Evolutionary conservation across 129 eudicot genomes (phyloP).

Genomic region (Logfia minima): DNA sequence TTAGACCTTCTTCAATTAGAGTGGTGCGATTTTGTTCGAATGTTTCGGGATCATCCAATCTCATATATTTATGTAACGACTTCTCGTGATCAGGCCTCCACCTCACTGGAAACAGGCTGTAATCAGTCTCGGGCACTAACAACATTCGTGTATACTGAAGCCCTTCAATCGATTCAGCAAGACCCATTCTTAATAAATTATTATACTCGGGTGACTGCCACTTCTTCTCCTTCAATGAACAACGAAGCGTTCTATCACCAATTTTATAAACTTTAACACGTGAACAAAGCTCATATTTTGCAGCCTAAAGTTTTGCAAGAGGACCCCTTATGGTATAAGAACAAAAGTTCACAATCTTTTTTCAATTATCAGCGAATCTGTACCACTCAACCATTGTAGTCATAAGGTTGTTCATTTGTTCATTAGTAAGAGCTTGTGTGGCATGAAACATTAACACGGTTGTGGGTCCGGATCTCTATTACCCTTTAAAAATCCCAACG

Average conservation of each 20-base stretch:
- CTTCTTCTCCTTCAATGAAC: constrained; percentile 71
- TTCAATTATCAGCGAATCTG: constrained; percentile 88
- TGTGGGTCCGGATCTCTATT: constrained; percentile 95
- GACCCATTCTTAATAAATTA: constrained; percentile 83
- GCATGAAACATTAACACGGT: constrained; percentile 97
- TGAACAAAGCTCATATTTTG: constrained; percentile 89
- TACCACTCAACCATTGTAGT: constrained; percentile 98
- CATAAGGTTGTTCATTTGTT: constrained; percentile 92
- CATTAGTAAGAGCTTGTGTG: constrained; percentile 93
- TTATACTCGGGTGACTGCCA: constrained; percentile 76
- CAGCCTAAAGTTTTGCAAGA: constrained; percentile 92
- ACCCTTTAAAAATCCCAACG: constrained; percentile 72
- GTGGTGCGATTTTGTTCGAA: constrained; percentile 51
- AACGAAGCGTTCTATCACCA: constrained; percentile 70
- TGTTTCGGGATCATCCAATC: constrained; percentile 62
- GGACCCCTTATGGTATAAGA: constrained; percentile 92
- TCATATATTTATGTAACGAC: constrained; percentile 72
- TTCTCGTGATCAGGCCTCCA: constrained; percentile 96
- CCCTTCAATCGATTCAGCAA: constrained; percentile 87
- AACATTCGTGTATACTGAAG: constrained; percentile 84
- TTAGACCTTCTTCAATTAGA: constrained; percentile 65
- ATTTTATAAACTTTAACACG: constrained; percentile 91
- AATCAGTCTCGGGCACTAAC: constrained; percentile 82
- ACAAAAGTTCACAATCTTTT: constrained; percentile 90
- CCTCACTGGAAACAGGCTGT: constrained; percentile 68